Evolutionary conservation across 192 early-diverging fungal species (phyloP).

Genomic region (Umbelopsis isabellina): DNA sequence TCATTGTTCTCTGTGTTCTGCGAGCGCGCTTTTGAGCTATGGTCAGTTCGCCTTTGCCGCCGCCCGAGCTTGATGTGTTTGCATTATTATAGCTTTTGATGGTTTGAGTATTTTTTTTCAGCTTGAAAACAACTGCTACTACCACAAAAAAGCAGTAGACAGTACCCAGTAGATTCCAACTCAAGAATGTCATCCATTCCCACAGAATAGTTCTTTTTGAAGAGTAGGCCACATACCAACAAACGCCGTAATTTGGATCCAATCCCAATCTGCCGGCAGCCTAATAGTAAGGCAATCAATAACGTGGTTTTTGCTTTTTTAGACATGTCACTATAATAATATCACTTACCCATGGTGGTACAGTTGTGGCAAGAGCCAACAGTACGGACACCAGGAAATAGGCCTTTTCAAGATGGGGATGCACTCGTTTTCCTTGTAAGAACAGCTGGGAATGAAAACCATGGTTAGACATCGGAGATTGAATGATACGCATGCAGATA

Average conservation of each 20-base stretch:
- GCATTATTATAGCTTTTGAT: not conserved
- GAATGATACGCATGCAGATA: not conserved
- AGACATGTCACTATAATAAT: too few species aligned
- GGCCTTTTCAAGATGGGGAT: not conserved
- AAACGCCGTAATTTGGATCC: conserved; percentile 24
- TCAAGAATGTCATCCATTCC: conserved; percentile 24
- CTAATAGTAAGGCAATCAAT: conserved; percentile 5
- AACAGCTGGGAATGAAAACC: conserved; percentile 12
- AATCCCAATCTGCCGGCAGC: conserved; percentile 16
- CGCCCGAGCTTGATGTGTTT: not conserved
- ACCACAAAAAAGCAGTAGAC: conserved; percentile 27
- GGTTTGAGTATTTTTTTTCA: not conserved
- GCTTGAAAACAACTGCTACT: conserved; percentile 12
- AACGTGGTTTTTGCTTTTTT: not conserved
- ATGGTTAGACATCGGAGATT: not conserved
- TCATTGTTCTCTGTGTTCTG: conserved; percentile 2
- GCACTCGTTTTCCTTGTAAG: conserved; percentile 1
- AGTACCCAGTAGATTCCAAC: conserved; percentile 21
- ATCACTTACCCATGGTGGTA: conserved; percentile 23
- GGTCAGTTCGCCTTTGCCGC: not conserved
- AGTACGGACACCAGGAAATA: conserved; percentile 8
- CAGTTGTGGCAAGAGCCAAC: conserved; percentile 11
- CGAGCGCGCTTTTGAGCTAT: not conserved
- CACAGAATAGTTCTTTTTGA: conserved; percentile 20
- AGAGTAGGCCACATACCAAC: conserved; percentile 22